Percentiles rank a stretch among this genome's conserved stretches.
phyloP scores from a whole-genome alignment of 169 alveolate species.

The Eimeria sp. region DNA sequence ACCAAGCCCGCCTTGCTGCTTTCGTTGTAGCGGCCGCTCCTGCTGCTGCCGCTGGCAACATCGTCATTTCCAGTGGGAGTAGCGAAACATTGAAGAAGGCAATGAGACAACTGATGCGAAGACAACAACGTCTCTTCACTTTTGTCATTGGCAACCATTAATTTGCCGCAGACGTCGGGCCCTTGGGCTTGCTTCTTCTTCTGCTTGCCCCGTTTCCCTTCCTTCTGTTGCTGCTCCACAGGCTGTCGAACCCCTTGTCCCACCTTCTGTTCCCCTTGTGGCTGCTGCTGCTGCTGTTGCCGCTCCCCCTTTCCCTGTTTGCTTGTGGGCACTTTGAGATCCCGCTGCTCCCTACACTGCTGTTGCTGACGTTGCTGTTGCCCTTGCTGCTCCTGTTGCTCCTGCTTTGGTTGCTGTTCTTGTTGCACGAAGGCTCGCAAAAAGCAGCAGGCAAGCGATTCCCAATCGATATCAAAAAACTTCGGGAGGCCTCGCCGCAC shows the following conservation, averaged over 20 bases:
- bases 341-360: not conserved
- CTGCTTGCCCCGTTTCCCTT: not conserved
- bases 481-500: slow-evolving; percentile 82
- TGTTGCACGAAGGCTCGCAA: not conserved
- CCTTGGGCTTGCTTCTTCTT: not conserved
- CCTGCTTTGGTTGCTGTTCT: not conserved
- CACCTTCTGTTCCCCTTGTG: not conserved
- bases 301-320: not conserved
- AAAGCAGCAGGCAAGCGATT: slow-evolving; percentile 32
- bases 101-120: slow-evolving; percentile 15
- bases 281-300: not conserved
- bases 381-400: not conserved
- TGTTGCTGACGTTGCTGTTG: not conserved
- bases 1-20: not conserved
- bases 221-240: not conserved
- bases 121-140: not conserved
- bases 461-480: slow-evolving; percentile 72
- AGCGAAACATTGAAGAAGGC: not conserved
- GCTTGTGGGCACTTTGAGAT: not conserved
- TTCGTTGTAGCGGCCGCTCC: not conserved
- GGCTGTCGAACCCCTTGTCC: not conserved
- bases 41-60: slow-evolving; percentile 12
- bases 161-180: not conserved
- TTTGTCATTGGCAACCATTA: not conserved
- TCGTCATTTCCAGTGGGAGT: not conserved